Evolutionary conservation across 495 filamentous ascomycete species (phyloP), one percentile per base, ranked within the genome.

Genomic region (Viridothelium virens): DNA sequence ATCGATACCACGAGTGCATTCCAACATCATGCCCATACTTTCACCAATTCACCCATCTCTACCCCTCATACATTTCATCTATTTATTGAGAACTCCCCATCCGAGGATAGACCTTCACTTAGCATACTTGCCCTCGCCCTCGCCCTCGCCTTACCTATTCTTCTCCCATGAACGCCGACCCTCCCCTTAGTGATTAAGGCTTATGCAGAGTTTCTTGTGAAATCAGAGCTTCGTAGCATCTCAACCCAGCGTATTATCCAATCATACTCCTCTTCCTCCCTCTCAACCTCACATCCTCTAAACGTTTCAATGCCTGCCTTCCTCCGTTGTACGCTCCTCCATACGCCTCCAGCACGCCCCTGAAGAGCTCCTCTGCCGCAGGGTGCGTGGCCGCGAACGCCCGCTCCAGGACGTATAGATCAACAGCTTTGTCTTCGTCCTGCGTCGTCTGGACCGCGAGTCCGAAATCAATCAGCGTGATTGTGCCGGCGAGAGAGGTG

Each of bases 191-290:
- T 1, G 25, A 25, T 0, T 25, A 1, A 25, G 25, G 1, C 25
- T 25, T 25, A 25, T 25, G 25, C 25, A 25, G 25, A 25, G 25
- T 25, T 25, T 25, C 25, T 25, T 25, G 25, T 25, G 25, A 25
- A 25, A 25, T 25, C 25, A 25, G 25, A 25, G 25, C 25, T 25
- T 25, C 25, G 25, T 25, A 25, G 25, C 25, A 18, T 18, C 48
- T 9, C 25, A 11, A 53, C 9, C 10, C n/a, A 11, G 33, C 53
- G 31, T n/a, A 33, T 71, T 68, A 73, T 6, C 94, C 94, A 70
- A 98, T 69, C 94, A 99, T 97, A 73, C 91, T 97, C 77, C 88
- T 88, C 85, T 99, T 99, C 74, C 94, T 82, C n/a, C 94, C 95
- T 73, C 94, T 84, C 88, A 96, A 85, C 77, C 94, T 85, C 61